Base-by-base conservation (phyloP, 139 green algal genomes). In the Chlorella sp. region DNA sequence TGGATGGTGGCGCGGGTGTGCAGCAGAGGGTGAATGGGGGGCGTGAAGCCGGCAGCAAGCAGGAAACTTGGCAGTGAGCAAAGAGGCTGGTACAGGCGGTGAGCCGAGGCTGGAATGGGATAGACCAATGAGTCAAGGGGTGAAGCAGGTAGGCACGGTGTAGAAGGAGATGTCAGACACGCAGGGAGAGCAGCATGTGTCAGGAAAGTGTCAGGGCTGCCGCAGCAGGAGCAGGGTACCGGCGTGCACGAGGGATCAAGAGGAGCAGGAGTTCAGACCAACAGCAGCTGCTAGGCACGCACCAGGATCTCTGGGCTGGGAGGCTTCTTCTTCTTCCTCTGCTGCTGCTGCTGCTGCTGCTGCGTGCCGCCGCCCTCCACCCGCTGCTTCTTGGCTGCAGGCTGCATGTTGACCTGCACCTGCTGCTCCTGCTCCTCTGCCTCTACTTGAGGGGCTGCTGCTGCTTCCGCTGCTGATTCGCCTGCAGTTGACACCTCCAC, bases 1-100 rank as follows among this genome's bases (percentile, higher is more conserved):
- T 91, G 90, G 34, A 95, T 90, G 66, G 61, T 73, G 28, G 61
- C 66, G 40, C 82, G 82, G 26, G 61, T 73, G 83, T 89, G 88
- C 21, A 71, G 64, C 64, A 71, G 64, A n/a, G 64, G 64, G 64
- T 28, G 22, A 5, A 2, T 12, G 64, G 11, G 24, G 21, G 22
- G 22, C 64, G 24, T 28, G 3, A 80, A 40, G 32, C 73, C 11
- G 28, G 14, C 32, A n/a, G 32, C 73, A 80, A 24, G n/a, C 73
- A 42, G 28, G 32, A 3, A 40, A 3, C 3, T 36, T 24, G 28
- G 28, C 12, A 30, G 64, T 26, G 64, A 7, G 64, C 22, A n/a
- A 7, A 73, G 2, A 30, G 15, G 64, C 64, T 73, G 64, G 48
- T 57, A n/a, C n/a, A n/a, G n/a, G n/a, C 48, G 48, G 48, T 16